phyloP scores from a whole-genome alignment of 2,329 filamentous ascomycete species.

The Boeremia exigua region DNA sequence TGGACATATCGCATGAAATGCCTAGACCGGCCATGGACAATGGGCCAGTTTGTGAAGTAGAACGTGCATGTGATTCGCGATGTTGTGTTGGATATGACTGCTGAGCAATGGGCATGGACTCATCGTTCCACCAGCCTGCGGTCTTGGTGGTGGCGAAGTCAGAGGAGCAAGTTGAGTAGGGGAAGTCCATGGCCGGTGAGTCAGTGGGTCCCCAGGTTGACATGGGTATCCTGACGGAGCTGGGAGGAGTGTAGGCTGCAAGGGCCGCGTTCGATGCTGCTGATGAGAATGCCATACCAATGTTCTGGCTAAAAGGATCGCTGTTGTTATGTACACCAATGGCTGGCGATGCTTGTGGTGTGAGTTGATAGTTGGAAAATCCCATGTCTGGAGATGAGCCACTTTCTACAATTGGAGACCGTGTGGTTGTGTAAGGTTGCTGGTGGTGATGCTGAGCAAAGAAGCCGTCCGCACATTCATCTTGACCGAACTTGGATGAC shows the following conservation, averaged over 20 bases:
- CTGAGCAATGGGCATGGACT: conserved; percentile 24
- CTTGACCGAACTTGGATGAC: conserved; percentile 34
- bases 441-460: conserved; percentile 21
- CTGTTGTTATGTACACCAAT: conserved; percentile 29
- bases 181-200: conserved; percentile 37
- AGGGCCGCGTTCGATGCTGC: conserved; percentile 35
- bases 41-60: conserved; percentile 23
- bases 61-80: conserved; percentile 27
- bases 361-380: conserved; percentile 43
- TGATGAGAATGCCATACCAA: conserved; percentile 22
- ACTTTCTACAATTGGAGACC: conserved; percentile 26
- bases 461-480: conserved; percentile 32
- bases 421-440: conserved; percentile 32
- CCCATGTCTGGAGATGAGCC: conserved; percentile 24
- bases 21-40: conserved; percentile 35
- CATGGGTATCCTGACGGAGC: conserved; percentile 38
- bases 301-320: conserved; percentile 34
- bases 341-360: conserved; percentile 41
- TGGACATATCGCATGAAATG: conserved; percentile 30
- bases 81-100: conserved; percentile 26
- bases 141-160: conserved; percentile 34
- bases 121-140: conserved; percentile 37
- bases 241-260: conserved; percentile 48
- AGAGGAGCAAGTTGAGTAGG: conserved; percentile 36
- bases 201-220: conserved; percentile 40